phyloP scores from a whole-genome alignment of 441 rosid species.

The Gossypium schwendimanii region DNA sequence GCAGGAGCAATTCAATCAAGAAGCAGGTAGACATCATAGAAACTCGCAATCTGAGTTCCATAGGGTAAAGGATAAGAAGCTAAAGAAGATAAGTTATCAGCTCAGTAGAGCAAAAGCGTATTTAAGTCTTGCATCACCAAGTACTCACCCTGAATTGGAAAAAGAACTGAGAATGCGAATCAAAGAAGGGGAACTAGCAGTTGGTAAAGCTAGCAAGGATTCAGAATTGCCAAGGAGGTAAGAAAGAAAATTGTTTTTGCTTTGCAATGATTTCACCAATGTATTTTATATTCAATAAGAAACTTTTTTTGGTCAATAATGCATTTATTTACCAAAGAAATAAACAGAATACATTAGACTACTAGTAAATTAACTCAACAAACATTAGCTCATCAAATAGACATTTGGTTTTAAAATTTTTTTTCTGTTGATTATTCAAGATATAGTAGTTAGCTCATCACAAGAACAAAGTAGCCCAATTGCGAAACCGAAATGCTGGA shows the following conservation, averaged over 20 bases:
- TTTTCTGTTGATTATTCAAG: too few relatives aligned
- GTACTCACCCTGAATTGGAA: slow-evolving; percentile 60
- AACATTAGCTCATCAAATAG: too few relatives aligned
- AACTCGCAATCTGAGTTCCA: slow-evolving; percentile 23
- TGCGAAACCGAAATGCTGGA: too few relatives aligned
- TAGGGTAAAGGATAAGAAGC: slow-evolving; percentile 46
- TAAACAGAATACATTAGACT: too few relatives aligned
- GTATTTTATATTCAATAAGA: neutral
- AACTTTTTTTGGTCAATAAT: neutral
- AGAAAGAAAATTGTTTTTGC: neutral
- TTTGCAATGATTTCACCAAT: neutral
- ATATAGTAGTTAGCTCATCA: too few relatives aligned
- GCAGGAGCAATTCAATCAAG: slow-evolving; percentile 33
- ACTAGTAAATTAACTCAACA: too few relatives aligned
- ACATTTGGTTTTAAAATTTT: too few relatives aligned
- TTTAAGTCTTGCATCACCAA: slow-evolving; percentile 57
- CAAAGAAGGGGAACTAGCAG: slow-evolving; percentile 63
- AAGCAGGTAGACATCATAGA: slow-evolving; percentile 24
- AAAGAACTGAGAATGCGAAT: slow-evolving; percentile 61
- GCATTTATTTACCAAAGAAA: too few relatives aligned
- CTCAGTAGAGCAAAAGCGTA: slow-evolving; percentile 70
- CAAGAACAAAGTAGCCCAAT: too few relatives aligned
- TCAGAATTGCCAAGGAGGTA: slow-evolving; percentile 74
- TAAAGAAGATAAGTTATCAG: slow-evolving; percentile 69
- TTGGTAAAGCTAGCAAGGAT: slow-evolving; percentile 57